These are phyloP conservation scores for Mycena rebaudengoi DNA, from an alignment of 768 basidiomycete genomes.

Conservation along the genomic window DNA sequence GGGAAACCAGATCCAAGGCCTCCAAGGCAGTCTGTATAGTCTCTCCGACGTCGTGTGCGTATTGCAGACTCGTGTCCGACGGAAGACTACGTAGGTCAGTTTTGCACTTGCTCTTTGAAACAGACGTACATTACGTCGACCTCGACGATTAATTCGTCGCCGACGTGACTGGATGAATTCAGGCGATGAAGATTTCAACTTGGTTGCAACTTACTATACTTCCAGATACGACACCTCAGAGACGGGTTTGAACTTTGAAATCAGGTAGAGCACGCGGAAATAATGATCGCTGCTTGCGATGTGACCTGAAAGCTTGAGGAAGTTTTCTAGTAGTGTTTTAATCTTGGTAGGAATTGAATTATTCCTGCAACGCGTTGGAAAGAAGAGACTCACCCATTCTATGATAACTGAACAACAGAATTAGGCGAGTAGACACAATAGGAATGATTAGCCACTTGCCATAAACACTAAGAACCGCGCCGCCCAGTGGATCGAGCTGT, in stretches of 20 bases:
- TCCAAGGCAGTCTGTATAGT: conserved; percentile 24
- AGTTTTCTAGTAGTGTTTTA: conserved; percentile 24
- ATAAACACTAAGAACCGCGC: conserved; percentile 26
- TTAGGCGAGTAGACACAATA: not conserved
- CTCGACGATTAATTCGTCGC: conserved; percentile 28
- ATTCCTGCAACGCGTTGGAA: too few relatives aligned
- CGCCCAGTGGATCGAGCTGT: conserved; percentile 28
- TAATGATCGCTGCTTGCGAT: conserved; percentile 26
- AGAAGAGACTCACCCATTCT: too few relatives aligned
- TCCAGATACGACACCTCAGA: conserved; percentile 24
- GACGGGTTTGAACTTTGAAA: conserved; percentile 22
- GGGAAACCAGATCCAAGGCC: conserved; percentile 26
- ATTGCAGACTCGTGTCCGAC: conserved; percentile 13
- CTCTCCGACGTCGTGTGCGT: conserved; percentile 26
- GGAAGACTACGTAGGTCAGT: conserved; percentile 2
- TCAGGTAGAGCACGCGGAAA: conserved; percentile 23
- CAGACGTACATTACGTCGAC: conserved; percentile 21
- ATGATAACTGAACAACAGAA: conserved; percentile 8
- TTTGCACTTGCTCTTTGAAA: too few relatives aligned
- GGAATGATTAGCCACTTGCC: not conserved
- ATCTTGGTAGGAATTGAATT: too few relatives aligned
- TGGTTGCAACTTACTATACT: conserved; percentile 19
- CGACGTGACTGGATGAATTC: conserved; percentile 17
- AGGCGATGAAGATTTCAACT: not conserved
- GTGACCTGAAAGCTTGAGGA: conserved; percentile 25